Conservation (phyloP, 495 filamentous ascomycete species). For the Bathelium albidoporum region DNA sequence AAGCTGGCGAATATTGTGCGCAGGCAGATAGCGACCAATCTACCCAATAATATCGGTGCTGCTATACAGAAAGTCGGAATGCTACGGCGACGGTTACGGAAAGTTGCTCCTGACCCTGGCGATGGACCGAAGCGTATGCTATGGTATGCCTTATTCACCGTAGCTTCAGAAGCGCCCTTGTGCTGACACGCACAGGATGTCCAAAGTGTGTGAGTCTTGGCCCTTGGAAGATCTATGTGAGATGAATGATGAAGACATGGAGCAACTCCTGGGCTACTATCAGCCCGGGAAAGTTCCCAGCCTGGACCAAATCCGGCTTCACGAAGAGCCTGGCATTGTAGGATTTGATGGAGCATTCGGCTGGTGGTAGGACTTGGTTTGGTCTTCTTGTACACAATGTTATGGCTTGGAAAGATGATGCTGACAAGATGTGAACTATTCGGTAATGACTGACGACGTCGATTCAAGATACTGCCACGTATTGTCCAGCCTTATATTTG, state of each 20-base stretch:
- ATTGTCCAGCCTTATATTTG: too few relatives aligned
- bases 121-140: slow-evolving; percentile 87
- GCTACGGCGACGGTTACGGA: slow-evolving; percentile 67
- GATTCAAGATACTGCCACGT: too few relatives aligned
- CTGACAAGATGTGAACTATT: background rate
- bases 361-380: slow-evolving; percentile 11
- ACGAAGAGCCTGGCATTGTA: slow-evolving; percentile 20
- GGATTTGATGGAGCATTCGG: slow-evolving; percentile 31
- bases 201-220: slow-evolving; percentile 79
- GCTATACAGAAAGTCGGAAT: slow-evolving; percentile 76
- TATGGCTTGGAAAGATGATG: background rate
- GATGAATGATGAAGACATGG: slow-evolving; percentile 81
- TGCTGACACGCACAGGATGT: slow-evolving; percentile 54
- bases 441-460: background rate
- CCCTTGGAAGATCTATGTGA: slow-evolving; percentile 73
- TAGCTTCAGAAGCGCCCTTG: background rate
- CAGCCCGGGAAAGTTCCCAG: slow-evolving; percentile 32
- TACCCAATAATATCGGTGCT: slow-evolving; percentile 67
- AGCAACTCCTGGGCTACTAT: slow-evolving; percentile 61
- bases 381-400: background rate
- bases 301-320: slow-evolving; percentile 25
- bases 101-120: slow-evolving; percentile 56
- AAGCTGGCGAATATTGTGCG: slow-evolving; percentile 81
- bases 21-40: slow-evolving; percentile 62
- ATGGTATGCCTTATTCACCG: slow-evolving; percentile 45